These are phyloP conservation scores for Xylaria scruposa DNA, from an alignment of 495 filamentous ascomycete species.

Conservation along the genomic window DNA sequence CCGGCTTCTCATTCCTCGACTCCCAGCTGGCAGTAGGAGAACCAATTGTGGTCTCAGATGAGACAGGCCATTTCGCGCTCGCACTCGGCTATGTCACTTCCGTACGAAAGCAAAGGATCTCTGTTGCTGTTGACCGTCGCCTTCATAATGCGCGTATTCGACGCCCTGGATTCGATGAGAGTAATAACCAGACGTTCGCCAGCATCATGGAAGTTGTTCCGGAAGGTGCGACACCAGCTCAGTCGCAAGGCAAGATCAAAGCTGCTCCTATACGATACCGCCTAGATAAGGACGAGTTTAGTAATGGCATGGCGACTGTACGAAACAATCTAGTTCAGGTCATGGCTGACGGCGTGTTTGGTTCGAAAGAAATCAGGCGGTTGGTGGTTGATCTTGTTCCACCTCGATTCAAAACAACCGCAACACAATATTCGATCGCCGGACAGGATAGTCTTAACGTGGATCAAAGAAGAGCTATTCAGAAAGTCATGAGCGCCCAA, in stretches of 20 bases:
- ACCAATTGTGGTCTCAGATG: constrained; percentile 95
- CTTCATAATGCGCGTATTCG: constrained; percentile 85
- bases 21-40: constrained; percentile 90
- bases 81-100: constrained; percentile 88
- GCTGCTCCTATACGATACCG: constrained; percentile 73
- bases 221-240: constrained; percentile 52
- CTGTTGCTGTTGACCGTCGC: constrained; percentile 84
- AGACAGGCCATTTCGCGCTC: constrained; percentile 91
- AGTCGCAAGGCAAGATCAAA: constrained; percentile 55
- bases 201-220: constrained; percentile 89
- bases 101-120: constrained; percentile 73
- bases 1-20: constrained; percentile 81
- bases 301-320: constrained; percentile 93
- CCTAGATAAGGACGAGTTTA: constrained; percentile 97
- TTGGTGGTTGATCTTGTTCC: constrained; percentile 76
- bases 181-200: constrained; percentile 80
- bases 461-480: constrained; percentile 83
- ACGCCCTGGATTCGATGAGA: constrained; percentile 73
- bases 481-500: constrained; percentile 92
- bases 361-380: constrained; percentile 73
- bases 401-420: constrained; percentile 72
- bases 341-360: constrained; percentile 79
- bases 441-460: constrained; percentile 73
- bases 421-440: constrained; percentile 63
- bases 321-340: constrained; percentile 91